A percentile compares a stretch with the other conserved stretches of the same genome.
phyloP scores from a whole-genome alignment of 352 stramenopile species.

The Aphanomyces astaci region DNA sequence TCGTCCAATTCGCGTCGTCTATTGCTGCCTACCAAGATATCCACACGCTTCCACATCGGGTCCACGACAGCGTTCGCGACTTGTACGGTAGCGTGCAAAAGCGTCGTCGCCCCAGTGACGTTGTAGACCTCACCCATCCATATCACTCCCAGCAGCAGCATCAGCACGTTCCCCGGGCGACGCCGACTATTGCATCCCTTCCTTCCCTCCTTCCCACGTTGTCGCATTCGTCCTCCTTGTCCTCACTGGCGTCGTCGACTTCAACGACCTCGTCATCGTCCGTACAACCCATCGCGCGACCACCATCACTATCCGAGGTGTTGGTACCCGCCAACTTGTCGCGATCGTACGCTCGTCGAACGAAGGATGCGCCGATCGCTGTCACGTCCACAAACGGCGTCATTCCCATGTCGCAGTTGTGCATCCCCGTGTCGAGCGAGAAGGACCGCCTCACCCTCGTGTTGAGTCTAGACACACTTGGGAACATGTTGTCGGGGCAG shows the following conservation, averaged over 20 bases:
- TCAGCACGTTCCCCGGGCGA: not conserved
- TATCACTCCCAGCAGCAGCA: not conserved
- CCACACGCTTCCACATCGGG: conserved; percentile 12
- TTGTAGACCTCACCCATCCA: not conserved
- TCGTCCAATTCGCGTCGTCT: conserved; percentile 2
- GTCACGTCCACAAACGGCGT: conserved; percentile 17
- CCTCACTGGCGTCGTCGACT: not conserved
- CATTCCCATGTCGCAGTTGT: conserved; percentile 22
- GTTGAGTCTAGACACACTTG: conserved; percentile 17
- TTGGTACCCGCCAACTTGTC: conserved; percentile 12
- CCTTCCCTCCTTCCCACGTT: not conserved
- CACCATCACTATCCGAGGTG: not conserved
- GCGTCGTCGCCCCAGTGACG: not conserved
- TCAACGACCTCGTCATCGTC: not conserved
- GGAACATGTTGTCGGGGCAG: conserved; percentile 23
- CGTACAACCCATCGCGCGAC: not conserved
- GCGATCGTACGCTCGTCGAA: conserved; percentile 19
- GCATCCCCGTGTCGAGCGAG: conserved; percentile 16
- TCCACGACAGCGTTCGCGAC: conserved; percentile 16
- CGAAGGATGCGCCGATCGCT: conserved; percentile 10
- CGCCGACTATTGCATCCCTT: not conserved
- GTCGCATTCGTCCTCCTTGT: not conserved
- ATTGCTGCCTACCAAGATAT: conserved; percentile 20
- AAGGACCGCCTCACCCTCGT: conserved; percentile 17
- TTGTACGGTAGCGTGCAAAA: conserved; percentile 14